phyloP scores from a whole-genome alignment of 345 rosid genomes.

The thale cress (Arabidopsis thaliana) region TAIR10.1 NC_003076.8:9598501-9599000 shows the following conservation, averaged over 20 bases:
- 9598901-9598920: conserved; percentile 40
- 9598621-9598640: conserved; percentile 54
- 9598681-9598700: conserved; percentile 47
- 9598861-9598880: conserved; percentile 39
- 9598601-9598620: conserved; percentile 53
- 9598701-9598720: conserved; percentile 39
- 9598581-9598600: conserved; percentile 38
- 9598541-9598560: conserved; percentile 46
- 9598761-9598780: conserved; percentile 38
- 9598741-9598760: conserved; percentile 30
- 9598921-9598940: conserved; percentile 30
- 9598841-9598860: conserved; percentile 39
- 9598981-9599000: conserved; percentile 76
- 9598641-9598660: conserved; percentile 45
- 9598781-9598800: conserved; percentile 43
- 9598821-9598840: conserved; percentile 41
- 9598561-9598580: conserved; percentile 32
- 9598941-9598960: conserved; percentile 33
- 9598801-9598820: conserved; percentile 26
- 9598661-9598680: conserved; percentile 43
- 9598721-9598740: conserved; percentile 37
- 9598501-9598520: conserved; percentile 38
- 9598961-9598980: conserved; percentile 50
- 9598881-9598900: conserved; percentile 34
- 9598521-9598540: conserved; percentile 50